Percentiles rank a stretch among this genome's conserved stretches.
These are phyloP conservation scores for Groenewaldozyma auringiensis DNA, from an alignment of 1,139 yeast species.

Conservation along the genomic window DNA sequence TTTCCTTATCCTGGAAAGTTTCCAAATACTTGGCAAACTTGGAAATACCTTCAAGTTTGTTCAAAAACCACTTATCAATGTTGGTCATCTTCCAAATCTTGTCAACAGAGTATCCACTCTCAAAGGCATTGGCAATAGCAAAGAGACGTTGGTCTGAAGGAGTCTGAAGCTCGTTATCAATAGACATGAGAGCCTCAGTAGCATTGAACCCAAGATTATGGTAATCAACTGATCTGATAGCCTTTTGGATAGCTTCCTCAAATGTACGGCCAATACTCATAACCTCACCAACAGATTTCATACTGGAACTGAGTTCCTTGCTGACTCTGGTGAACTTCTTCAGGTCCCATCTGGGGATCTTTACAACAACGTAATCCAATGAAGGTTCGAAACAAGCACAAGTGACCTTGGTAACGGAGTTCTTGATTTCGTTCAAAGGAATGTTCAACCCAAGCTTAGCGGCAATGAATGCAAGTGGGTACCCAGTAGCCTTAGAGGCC, in stretches of 20 bases:
- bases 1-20: constrained; percentile 47
- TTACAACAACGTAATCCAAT: constrained; percentile 92
- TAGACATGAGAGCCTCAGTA: constrained; percentile 79
- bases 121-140: constrained; percentile 89
- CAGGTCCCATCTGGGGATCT: constrained; percentile 99
- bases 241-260: constrained; percentile 97
- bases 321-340: constrained; percentile 93
- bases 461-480: constrained; percentile 96
- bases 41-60: constrained; percentile 70
- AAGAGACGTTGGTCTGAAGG: constrained; percentile 96
- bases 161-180: constrained; percentile 83
- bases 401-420: constrained; percentile 90
- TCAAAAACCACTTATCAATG: constrained; percentile 95
- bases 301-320: constrained; percentile 78
- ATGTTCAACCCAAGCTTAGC: constrained; percentile 94
- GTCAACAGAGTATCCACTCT: constrained; percentile 83
- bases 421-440: constrained; percentile 85
- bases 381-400: constrained; percentile 98
- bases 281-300: constrained; percentile 99
- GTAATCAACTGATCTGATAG: constrained; percentile 93
- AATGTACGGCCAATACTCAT: constrained; percentile 98
- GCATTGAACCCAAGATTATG: constrained; percentile 90
- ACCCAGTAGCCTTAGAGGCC: constrained; percentile 98
- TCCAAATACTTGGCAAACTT: constrained; percentile 58
- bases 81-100: constrained; percentile 87